A percentile compares a stretch with the other conserved stretches of the same genome.
Conservation (phyloP, 805 yeast species). For the Yarrowia deformans region DNA sequence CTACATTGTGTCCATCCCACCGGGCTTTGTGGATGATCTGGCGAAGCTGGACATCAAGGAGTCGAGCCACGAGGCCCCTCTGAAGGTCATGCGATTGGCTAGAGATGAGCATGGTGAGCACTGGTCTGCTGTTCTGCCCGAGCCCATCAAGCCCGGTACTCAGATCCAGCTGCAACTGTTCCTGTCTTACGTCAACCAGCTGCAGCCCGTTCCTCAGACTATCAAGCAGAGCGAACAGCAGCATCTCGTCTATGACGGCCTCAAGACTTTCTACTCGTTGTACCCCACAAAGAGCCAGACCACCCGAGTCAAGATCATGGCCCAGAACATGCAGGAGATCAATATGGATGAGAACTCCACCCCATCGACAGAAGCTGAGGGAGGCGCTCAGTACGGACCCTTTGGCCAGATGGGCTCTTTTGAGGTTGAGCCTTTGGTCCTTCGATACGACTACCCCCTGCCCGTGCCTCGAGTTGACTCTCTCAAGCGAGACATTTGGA, state of each 20-base stretch:
- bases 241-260: conserved; percentile 60
- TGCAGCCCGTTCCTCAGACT: conserved; percentile 69
- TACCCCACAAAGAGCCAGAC: conserved; percentile 59
- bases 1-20: conserved; percentile 68
- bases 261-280: conserved; percentile 65
- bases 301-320: conserved; percentile 43
- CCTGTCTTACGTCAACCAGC: conserved; percentile 56
- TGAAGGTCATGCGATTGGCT: conserved; percentile 47
- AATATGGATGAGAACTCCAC: conserved; percentile 28
- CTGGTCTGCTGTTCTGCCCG: conserved; percentile 64
- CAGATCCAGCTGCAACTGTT: conserved; percentile 58
- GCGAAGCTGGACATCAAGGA: conserved; percentile 57
- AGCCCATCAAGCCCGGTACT: conserved; percentile 71
- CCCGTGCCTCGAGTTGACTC: conserved; percentile 69
- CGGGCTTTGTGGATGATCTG: conserved; percentile 53
- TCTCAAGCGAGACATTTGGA: conserved; percentile 80
- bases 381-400: conserved; percentile 61
- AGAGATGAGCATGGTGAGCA: conserved; percentile 47
- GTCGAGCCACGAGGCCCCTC: conserved; percentile 45
- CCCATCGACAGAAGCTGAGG: conserved; percentile 45
- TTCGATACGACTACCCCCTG: conserved; percentile 67
- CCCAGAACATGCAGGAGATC: conserved; percentile 27
- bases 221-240: conserved; percentile 69
- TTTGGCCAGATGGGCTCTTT: conserved; percentile 57
- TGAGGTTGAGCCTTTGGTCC: conserved; percentile 57